These are phyloP conservation scores for Lasiodiplodia hormozganensis DNA, from an alignment of 2,329 filamentous ascomycete genomes.

Conservation along the genomic window DNA sequence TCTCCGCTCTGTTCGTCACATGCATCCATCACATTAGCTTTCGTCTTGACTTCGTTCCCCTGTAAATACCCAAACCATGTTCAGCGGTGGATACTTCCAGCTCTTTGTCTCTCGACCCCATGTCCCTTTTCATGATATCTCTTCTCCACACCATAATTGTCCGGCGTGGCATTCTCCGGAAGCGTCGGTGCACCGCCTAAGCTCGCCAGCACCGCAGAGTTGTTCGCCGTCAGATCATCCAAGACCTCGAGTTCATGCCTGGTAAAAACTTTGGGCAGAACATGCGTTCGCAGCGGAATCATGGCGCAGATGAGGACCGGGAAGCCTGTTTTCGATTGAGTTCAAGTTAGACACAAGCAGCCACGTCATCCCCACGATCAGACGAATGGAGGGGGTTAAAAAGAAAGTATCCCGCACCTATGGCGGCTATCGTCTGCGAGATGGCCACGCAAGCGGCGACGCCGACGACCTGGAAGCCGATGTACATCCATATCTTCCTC, in stretches of 20 bases:
- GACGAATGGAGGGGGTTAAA: neutral
- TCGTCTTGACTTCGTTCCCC: neutral
- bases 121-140: neutral
- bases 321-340: constrained; percentile 46
- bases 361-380: neutral
- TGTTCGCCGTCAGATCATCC: constrained; percentile 60
- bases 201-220: constrained; percentile 59
- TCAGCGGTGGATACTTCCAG: constrained; percentile 9
- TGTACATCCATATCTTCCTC: constrained; percentile 56
- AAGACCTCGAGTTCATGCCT: constrained; percentile 56
- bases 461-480: constrained; percentile 56
- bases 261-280: constrained; percentile 59
- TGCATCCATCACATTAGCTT: neutral
- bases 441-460: constrained; percentile 61
- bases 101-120: constrained; percentile 5
- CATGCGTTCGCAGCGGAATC: constrained; percentile 60
- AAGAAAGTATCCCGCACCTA: constrained; percentile 40
- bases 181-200: constrained; percentile 55
- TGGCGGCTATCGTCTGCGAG: constrained; percentile 63
- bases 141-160: constrained; percentile 5
- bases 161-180: neutral
- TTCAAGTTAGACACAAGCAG: neutral
- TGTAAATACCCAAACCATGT: neutral
- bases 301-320: constrained; percentile 62
- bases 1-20: neutral